Evolutionary conservation across 345 rosid species (phyloP).

Genomic region (Dovyalis caffra): DNA sequence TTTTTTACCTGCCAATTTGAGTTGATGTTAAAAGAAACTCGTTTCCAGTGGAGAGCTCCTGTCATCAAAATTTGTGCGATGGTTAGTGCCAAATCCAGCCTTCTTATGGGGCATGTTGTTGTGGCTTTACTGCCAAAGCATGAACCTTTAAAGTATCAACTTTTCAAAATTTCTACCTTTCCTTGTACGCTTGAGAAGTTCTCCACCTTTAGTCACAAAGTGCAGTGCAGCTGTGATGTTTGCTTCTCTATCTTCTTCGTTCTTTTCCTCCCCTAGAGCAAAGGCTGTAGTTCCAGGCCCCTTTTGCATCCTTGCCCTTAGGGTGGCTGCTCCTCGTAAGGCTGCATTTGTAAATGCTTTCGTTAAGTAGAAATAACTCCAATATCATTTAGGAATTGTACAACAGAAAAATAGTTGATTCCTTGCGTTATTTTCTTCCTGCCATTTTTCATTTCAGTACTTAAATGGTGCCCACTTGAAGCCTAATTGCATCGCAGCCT

Average conservation of each 20-base stretch:
- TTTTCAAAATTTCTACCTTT: constrained; percentile 55
- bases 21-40: constrained; percentile 73
- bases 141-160: neutral
- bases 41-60: constrained; percentile 95
- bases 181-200: constrained; percentile 88
- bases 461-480: neutral
- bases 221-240: constrained; percentile 53
- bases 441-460: neutral
- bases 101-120: neutral
- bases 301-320: constrained; percentile 72
- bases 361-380: neutral
- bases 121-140: neutral
- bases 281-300: constrained; percentile 43
- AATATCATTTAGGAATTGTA: neutral
- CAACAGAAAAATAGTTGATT: neutral
- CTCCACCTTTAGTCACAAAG: constrained; percentile 75
- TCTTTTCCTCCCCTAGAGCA: constrained; percentile 46
- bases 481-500: neutral
- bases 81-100: constrained; percentile 8
- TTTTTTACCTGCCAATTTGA: constrained; percentile 75
- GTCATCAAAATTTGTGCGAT: constrained; percentile 21
- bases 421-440: neutral
- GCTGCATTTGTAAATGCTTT: constrained; percentile 42
- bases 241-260: constrained; percentile 44
- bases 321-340: constrained; percentile 70